Evolutionary conservation across 1,139 yeast species (phyloP).

Genomic region (Lipomyces yarrowii): DNA sequence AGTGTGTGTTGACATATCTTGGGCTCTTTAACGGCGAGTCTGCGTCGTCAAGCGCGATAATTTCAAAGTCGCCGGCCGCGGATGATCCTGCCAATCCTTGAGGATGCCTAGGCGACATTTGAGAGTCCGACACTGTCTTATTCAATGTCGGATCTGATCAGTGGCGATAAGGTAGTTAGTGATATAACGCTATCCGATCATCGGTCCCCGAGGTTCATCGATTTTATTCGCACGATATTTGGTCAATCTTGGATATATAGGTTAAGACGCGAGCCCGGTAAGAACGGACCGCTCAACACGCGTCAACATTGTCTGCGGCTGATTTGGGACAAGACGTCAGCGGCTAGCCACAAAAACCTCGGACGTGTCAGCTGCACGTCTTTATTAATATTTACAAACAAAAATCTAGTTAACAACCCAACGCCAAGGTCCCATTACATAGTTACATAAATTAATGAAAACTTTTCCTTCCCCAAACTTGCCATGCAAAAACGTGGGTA

Average conservation of each 20-base stretch:
- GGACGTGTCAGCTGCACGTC: too few relatives aligned
- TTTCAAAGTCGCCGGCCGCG: conserved; percentile 20
- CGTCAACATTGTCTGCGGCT: not conserved
- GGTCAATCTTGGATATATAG: too few relatives aligned
- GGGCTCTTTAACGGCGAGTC: not conserved
- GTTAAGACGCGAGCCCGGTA: too few relatives aligned
- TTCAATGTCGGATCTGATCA: not conserved
- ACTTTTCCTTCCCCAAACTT: not conserved
- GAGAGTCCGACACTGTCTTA: not conserved
- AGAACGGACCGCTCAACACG: too few relatives aligned
- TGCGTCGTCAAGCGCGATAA: conserved; percentile 19
- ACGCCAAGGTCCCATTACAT: too few relatives aligned
- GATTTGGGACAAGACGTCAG: not conserved
- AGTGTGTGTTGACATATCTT: not conserved
- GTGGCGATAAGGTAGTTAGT: not conserved
- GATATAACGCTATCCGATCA: not conserved
- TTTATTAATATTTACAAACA: too few relatives aligned
- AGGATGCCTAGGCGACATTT: not conserved
- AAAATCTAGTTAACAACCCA: too few relatives aligned
- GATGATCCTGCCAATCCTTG: conserved; percentile 3
- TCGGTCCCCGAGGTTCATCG: not conserved
- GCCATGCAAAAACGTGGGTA: not conserved
- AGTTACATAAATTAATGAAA: too few relatives aligned
- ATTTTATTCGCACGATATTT: not conserved
- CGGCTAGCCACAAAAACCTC: not conserved